These are phyloP conservation scores for Trichophyton schoenleinii DNA, from an alignment of 2,329 filamentous ascomycete species.

Conservation along the genomic window DNA sequence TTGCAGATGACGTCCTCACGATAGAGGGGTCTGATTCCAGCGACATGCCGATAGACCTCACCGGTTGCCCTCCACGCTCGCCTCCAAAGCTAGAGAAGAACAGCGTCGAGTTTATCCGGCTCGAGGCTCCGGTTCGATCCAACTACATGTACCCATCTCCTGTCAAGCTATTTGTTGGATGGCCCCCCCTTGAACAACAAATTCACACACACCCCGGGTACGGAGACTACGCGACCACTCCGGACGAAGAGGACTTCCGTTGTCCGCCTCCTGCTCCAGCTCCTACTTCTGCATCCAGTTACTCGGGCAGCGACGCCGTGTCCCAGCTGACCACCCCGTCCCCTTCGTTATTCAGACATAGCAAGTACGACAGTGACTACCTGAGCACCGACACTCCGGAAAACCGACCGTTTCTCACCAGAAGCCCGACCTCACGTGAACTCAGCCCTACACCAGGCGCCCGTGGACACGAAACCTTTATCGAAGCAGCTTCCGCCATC, in stretches of 20 bases:
- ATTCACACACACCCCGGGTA: background rate
- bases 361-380: background rate
- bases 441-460: conserved; percentile 2
- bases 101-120: background rate
- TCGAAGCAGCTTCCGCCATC: background rate
- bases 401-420: background rate
- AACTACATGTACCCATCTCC: background rate
- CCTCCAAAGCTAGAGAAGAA: background rate
- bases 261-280: background rate
- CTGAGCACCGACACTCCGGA: background rate
- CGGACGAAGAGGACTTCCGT: background rate
- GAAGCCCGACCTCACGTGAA: background rate
- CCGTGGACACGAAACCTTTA: background rate
- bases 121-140: background rate
- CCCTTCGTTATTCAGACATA: background rate
- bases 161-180: background rate
- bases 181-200: background rate
- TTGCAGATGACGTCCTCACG: background rate
- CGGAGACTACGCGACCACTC: background rate
- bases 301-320: background rate
- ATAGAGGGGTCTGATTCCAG: background rate
- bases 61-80: too few relatives aligned
- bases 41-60: too few relatives aligned
- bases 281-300: background rate
- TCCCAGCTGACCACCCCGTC: background rate